A percentile compares a stretch with the other conserved stretches of the same genome.
Conservation (phyloP, 371 early-diverging fungal genomes). For the Haplosporangium sp. region DNA sequence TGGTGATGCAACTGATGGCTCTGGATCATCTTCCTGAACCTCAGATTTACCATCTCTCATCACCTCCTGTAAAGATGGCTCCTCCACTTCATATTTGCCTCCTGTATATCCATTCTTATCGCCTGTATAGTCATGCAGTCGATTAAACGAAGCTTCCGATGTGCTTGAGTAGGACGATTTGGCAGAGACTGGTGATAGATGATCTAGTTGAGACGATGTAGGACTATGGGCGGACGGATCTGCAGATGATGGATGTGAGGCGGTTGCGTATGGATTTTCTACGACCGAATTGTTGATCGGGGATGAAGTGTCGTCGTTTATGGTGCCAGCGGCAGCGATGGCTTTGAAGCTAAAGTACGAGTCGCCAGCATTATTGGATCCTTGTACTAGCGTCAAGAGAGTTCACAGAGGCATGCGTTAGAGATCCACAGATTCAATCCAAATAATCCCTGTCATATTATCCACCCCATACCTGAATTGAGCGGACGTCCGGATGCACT, state of each 20-base stretch:
- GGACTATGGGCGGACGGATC: neutral
- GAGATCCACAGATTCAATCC: neutral
- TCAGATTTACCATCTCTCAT: too few species aligned
- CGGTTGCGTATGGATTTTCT: conserved; percentile 2
- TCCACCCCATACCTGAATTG: neutral
- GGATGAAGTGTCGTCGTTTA: conserved; percentile 1
- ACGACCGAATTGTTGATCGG: neutral
- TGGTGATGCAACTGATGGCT: too few species aligned
- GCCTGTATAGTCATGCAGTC: too few species aligned
- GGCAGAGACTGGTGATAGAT: neutral
- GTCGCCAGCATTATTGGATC: neutral
- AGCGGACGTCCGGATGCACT: neutral
- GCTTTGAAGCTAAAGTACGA: conserved; percentile 10
- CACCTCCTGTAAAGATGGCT: neutral
- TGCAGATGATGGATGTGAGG: neutral
- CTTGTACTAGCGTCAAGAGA: neutral
- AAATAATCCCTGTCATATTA: neutral
- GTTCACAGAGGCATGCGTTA: neutral
- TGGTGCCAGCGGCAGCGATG: neutral
- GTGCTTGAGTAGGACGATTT: neutral
- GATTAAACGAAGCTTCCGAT: too few species aligned
- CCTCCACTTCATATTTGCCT: neutral
- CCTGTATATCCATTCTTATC: too few species aligned
- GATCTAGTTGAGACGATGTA: neutral
- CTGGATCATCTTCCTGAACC: too few species aligned